phyloP scores from a whole-genome alignment of 2,329 filamentous ascomycete species.

The Pleoardoris graminearum region DNA sequence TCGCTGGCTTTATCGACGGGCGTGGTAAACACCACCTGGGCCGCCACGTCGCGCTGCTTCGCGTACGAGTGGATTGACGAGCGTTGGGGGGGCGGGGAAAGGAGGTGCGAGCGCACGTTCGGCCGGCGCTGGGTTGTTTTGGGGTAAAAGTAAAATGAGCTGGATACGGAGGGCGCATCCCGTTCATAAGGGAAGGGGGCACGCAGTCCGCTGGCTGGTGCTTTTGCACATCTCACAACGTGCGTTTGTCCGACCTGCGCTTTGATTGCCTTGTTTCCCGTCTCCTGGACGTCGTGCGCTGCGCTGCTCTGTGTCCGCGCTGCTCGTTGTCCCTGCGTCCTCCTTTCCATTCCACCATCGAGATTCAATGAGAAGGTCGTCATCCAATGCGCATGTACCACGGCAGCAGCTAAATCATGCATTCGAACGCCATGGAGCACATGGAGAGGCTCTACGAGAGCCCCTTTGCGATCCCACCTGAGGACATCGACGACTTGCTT shows the following conservation, averaged over 20 bases:
- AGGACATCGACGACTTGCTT: constrained; percentile 47
- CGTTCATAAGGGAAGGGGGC: constrained; percentile 3
- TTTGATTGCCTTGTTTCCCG: too few relatives aligned
- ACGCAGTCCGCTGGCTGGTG: constrained; percentile 3
- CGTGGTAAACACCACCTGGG: constrained; percentile 6
- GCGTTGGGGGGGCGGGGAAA: background rate
- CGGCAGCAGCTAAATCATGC: background rate
- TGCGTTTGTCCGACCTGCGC: background rate
- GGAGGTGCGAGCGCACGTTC: background rate
- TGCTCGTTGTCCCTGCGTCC: background rate
- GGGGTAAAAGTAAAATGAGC: background rate
- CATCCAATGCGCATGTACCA: background rate
- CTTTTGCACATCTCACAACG: background rate
- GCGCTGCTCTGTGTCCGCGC: background rate
- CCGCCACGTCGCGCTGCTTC: background rate
- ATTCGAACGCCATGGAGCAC: constrained; percentile 12
- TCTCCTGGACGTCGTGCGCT: background rate
- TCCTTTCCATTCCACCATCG: background rate
- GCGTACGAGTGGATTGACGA: background rate
- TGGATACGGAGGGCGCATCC: background rate
- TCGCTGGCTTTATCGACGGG: constrained; percentile 4
- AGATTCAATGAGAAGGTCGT: constrained; percentile 4
- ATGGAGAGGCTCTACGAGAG: constrained; percentile 27
- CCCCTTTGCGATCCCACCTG: constrained; percentile 49
- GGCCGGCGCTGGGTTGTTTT: background rate